Base-by-base conservation (phyloP, 2,329 filamentous ascomycete genomes). In the Microsporum audouinii region DNA sequence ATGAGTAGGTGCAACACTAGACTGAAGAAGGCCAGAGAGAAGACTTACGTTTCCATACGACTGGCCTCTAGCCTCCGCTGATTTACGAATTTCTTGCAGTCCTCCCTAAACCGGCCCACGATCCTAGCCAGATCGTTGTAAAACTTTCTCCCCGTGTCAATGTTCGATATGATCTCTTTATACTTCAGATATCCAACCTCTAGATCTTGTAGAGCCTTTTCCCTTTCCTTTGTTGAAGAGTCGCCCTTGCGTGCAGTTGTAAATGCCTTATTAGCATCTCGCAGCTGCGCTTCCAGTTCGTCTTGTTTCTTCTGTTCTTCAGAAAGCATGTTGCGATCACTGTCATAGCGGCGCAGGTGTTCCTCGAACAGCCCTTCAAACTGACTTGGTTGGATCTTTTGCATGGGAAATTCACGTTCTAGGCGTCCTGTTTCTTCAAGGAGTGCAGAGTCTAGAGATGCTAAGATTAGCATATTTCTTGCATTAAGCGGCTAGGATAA, bases 81-180 rank as follows among this genome's bases (percentile, higher is more conserved):
- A 33, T 91, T 87, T 0, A 88, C 88, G 80, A 95, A 97, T 1
- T 81, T 82, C 66, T 83, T 83, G 62, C 85, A 86, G 39, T 89
- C 88, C 66, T 96, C 92, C 17, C 91, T 81, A 72, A 96, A 97
- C 7, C 86, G 81, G 41, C 85, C 87, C 0, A 96, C 88, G 64
- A 97, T 91, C 73, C 88, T 89, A 55, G 88, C 89, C 3, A 99
- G 80, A 70, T 97, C 91, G 67, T 99, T 99, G 77, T 97, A 99
- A 71, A 99, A 99, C 72, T 94, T 96, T 59, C 92, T 81, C 0
- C 90, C 94, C 0, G 88, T 89, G 66, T 97, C 92, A 2, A 96
- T 80, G 70, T 97, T 96, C 65, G 84, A 89, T 61, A 96, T 85
- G 61, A 97, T 89, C 72, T 99, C 92, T 75, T 96, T 96, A 78